phyloP scores from a whole-genome alignment of 1,139 yeast species.

The Geotrichum bryndzae region DNA sequence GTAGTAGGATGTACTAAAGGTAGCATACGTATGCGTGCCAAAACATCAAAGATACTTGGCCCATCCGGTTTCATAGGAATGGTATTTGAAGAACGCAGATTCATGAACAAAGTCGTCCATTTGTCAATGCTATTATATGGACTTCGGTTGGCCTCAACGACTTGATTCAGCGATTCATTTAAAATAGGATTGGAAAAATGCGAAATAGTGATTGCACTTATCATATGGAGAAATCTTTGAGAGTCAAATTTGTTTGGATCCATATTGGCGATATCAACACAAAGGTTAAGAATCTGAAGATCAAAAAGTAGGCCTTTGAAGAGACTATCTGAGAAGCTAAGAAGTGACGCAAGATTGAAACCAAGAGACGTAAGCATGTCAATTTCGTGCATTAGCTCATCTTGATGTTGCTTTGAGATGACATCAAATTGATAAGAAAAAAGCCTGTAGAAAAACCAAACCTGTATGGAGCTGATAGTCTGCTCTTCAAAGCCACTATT shows the following conservation, averaged over 20 bases:
- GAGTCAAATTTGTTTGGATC: not conserved
- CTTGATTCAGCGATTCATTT: not conserved
- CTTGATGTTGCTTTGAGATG: not conserved
- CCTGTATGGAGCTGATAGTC: not conserved
- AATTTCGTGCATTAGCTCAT: not conserved
- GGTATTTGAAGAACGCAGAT: not conserved
- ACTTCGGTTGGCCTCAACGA: not conserved
- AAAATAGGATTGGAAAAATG: constrained; percentile 3
- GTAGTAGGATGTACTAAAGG: constrained; percentile 6
- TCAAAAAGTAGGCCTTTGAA: constrained; percentile 8
- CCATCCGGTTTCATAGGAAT: constrained; percentile 1
- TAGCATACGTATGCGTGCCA: constrained; percentile 1
- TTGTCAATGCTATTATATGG: constrained; percentile 1
- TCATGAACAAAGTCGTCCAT: constrained; percentile 6
- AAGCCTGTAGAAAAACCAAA: not conserved
- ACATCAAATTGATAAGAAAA: not conserved
- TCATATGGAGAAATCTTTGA: not conserved
- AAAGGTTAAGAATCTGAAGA: not conserved
- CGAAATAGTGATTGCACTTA: constrained; percentile 7
- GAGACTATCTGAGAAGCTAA: not conserved
- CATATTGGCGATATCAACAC: constrained; percentile 6
- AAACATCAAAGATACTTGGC: constrained; percentile 7
- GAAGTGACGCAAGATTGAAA: not conserved
- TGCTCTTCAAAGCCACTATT: not conserved
- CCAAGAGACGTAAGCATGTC: not conserved